Conservation (phyloP, 2,329 filamentous ascomycete genomes). For the Stagonosporopsis cucurbitacearum region DNA sequence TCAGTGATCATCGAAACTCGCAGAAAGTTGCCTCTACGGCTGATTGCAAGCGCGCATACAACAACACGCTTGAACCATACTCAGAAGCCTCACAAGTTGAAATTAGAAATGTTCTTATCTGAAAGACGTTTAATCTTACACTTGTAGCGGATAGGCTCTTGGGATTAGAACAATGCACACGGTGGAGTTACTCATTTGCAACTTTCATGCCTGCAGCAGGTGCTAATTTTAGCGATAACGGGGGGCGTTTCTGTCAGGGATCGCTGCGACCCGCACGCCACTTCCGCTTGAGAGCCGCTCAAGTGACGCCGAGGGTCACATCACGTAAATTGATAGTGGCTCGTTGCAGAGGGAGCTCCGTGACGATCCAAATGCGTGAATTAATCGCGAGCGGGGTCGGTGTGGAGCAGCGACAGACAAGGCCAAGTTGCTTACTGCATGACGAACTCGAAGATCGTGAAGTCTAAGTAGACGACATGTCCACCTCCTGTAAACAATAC, state of each 20-base stretch:
- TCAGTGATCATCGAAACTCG: not conserved
- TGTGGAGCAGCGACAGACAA: conserved; percentile 5
- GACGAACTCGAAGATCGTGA: not conserved
- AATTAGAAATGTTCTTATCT: not conserved
- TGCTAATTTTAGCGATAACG: conserved; percentile 20
- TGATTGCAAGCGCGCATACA: not conserved
- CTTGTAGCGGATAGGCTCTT: not conserved
- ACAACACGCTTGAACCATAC: not conserved
- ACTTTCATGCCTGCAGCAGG: conserved; percentile 4
- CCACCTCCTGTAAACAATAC: not conserved
- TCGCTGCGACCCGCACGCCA: conserved; percentile 24
- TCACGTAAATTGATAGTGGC: not conserved
- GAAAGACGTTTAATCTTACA: not conserved
- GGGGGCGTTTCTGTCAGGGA: conserved; percentile 16
- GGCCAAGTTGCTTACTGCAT: conserved; percentile 2
- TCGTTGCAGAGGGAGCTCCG: not conserved
- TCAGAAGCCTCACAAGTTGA: too few species aligned
- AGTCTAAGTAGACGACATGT: not conserved
- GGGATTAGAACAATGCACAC: not conserved
- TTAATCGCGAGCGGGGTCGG: not conserved
- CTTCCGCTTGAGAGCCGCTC: conserved; percentile 15
- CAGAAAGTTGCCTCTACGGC: conserved; percentile 1
- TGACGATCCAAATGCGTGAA: conserved; percentile 7
- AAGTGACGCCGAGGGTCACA: conserved; percentile 8
- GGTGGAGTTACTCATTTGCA: not conserved